These are phyloP conservation scores for Eragrostis curvula DNA, from an alignment of 176 grass and related monocot species.

Conservation along the genomic window DNA sequence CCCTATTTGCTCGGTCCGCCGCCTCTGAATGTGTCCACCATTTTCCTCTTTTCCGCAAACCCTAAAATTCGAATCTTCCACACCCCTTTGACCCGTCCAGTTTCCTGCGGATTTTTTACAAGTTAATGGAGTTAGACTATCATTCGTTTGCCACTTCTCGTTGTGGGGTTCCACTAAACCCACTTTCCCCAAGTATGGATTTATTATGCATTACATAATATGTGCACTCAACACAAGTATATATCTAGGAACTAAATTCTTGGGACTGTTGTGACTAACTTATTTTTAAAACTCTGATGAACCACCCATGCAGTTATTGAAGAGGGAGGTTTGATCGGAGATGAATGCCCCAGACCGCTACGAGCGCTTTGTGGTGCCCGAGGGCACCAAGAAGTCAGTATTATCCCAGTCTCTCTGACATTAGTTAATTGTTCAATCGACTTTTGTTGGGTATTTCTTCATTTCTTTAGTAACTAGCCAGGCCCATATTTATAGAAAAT, in stretches of 20 bases:
- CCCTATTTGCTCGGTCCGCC: no score
- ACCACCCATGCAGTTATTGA: background rate
- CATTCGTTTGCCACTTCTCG: no score
- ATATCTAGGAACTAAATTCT: background rate
- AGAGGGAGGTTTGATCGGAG: conserved; percentile 15
- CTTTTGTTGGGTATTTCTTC: background rate
- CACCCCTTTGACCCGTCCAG: background rate
- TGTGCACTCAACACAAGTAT: background rate
- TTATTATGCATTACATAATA: background rate
- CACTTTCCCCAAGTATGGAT: background rate
- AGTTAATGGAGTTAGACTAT: no score
- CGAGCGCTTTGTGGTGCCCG: conserved; percentile 47
- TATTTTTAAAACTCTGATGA: background rate
- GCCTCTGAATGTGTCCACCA: no score
- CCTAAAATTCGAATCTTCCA: background rate
- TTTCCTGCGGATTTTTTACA: no score
- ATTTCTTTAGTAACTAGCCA: background rate
- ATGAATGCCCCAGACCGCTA: conserved; percentile 59
- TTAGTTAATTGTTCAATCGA: background rate
- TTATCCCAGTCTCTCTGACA: background rate
- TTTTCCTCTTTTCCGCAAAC: background rate
- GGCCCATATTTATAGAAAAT: background rate
- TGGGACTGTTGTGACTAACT: background rate
- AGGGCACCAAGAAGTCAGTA: conserved; percentile 57
- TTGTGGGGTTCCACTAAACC: background rate